Percentiles rank a stretch among this genome's conserved stretches.
phyloP scores from a whole-genome alignment of 164 flowering plant species.

The Sedum album region DNA sequence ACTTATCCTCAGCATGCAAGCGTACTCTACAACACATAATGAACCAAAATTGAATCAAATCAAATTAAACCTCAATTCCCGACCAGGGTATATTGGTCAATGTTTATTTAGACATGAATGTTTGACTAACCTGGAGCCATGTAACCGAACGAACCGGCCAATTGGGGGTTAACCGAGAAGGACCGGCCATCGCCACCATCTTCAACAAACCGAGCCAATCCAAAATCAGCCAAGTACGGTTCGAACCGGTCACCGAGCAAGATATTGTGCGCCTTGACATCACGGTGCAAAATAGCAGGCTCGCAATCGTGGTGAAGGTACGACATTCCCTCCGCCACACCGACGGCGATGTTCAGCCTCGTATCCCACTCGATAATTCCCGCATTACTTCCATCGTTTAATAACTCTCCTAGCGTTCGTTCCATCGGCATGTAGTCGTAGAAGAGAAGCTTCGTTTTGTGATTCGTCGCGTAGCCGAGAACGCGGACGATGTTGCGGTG shows the following conservation, averaged over 20 bases:
- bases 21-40: slow-evolving; percentile 39
- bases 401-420: slow-evolving; percentile 39
- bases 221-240: slow-evolving; percentile 72
- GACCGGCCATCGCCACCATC: slow-evolving; percentile 25
- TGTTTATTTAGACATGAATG: too few relatives aligned
- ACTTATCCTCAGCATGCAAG: slow-evolving; percentile 49
- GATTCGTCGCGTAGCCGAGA: slow-evolving; percentile 63
- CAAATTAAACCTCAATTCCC: not conserved
- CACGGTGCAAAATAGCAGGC: slow-evolving; percentile 74
- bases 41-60: not conserved
- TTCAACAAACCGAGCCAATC: slow-evolving; percentile 61
- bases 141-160: slow-evolving; percentile 88
- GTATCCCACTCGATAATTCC: slow-evolving; percentile 57
- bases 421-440: slow-evolving; percentile 60
- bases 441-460: slow-evolving; percentile 50
- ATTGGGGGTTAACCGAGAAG: slow-evolving; percentile 42
- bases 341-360: slow-evolving; percentile 61
- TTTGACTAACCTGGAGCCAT: slow-evolving; percentile 63
- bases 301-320: slow-evolving; percentile 80
- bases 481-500: slow-evolving; percentile 71
- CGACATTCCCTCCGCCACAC: slow-evolving; percentile 69
- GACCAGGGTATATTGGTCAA: too few relatives aligned
- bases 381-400: slow-evolving; percentile 35
- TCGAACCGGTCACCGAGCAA: slow-evolving; percentile 56
- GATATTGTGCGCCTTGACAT: slow-evolving; percentile 70